Base-by-base conservation (phyloP, 1,139 yeast genomes). In the Yamadazyma blattariae region DNA sequence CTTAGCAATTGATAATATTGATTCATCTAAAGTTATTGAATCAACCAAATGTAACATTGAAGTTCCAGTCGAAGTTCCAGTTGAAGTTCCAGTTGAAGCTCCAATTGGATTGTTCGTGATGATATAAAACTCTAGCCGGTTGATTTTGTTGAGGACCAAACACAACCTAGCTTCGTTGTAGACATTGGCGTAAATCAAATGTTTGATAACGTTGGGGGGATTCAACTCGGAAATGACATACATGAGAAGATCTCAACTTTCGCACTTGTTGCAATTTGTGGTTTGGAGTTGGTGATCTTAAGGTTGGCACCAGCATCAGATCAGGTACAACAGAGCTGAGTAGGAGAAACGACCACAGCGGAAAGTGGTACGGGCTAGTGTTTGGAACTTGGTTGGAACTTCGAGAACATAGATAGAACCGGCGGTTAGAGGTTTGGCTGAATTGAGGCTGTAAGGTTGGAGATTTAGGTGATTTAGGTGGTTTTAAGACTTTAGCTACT, bases 141-240 rank as follows among this genome's bases (percentile, higher is more conserved):
- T 42, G 29, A 41, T 28, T 37, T 52, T 54, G 16, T 47, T 48
- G 11, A 50, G 26, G 4, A 56, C 51, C 18, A 59, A 33, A 17
- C 52, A 44, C 12, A 48, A 41, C 15, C 38, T 32, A 14, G 32
- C 38, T 8, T 24, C 33, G 3, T 13, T 27, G 19, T 38, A 42
- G 6, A 50, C 26, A 10, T 39, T 39, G n/a, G 49, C 48, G 32
- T 39, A 41, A 7, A 52, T 19, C 3, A 56, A 48, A 12, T 36
- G 39, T 19, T 36, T 36, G 5, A 45, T 46, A 31, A 51, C 37
- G 34, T 52, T 41, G 5, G 59, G 50, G 2, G 42, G 39, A 29
- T 28, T 38, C 7, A 45, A 25, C 26, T 59, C 59, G 5, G 59
- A 45, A 24, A 56, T 19, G n/a, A 54, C 19, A 17, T 17, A 17